phyloP scores from a whole-genome alignment of 78 protist genomes.

The Carpediemonas membranifera region DNA sequence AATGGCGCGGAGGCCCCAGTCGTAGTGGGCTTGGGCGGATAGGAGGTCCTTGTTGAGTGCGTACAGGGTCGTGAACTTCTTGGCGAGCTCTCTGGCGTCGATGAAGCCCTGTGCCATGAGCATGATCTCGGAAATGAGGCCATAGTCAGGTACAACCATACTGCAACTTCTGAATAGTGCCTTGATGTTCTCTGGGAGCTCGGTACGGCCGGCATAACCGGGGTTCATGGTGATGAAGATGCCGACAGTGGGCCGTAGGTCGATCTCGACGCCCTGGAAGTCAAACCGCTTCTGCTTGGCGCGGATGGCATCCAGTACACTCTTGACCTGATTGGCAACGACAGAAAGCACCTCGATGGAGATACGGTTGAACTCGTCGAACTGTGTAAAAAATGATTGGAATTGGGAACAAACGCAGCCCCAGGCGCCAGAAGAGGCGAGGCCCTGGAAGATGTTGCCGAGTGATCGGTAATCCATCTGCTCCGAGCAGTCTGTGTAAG shows the following conservation, averaged over 20 bases:
- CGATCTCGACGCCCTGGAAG: slow-evolving; percentile 32
- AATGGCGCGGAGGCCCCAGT: slow-evolving; percentile 85
- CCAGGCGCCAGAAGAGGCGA: slow-evolving; percentile 75
- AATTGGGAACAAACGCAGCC: too few species aligned
- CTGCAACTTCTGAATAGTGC: slow-evolving; percentile 73
- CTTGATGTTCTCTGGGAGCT: slow-evolving; percentile 79
- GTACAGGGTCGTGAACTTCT: slow-evolving; percentile 64
- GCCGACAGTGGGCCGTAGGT: slow-evolving; percentile 34
- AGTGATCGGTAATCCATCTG: slow-evolving; percentile 56
- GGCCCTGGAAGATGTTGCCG: slow-evolving; percentile 71
- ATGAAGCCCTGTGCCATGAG: slow-evolving; percentile 59
- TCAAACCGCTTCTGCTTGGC: slow-evolving; percentile 1
- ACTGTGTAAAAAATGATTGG: too few species aligned
- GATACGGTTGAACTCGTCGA: slow-evolving; percentile 83
- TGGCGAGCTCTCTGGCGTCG: slow-evolving; percentile 50
- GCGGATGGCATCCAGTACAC: slow-evolving; percentile 48
- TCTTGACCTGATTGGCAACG: slow-evolving; percentile 65
- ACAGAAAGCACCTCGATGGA: slow-evolving; percentile 74
- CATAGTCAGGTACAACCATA: slow-evolving; percentile 73
- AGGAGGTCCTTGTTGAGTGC: slow-evolving; percentile 57
- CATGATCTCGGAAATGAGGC: slow-evolving; percentile 61
- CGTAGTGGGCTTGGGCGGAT: slow-evolving; percentile 69
- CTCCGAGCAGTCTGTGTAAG: slow-evolving; percentile 39
- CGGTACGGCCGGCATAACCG: slow-evolving; percentile 78
- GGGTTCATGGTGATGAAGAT: slow-evolving; percentile 65